Conservation (phyloP, 768 basidiomycete species). For the Boletellus emodensis region DNA sequence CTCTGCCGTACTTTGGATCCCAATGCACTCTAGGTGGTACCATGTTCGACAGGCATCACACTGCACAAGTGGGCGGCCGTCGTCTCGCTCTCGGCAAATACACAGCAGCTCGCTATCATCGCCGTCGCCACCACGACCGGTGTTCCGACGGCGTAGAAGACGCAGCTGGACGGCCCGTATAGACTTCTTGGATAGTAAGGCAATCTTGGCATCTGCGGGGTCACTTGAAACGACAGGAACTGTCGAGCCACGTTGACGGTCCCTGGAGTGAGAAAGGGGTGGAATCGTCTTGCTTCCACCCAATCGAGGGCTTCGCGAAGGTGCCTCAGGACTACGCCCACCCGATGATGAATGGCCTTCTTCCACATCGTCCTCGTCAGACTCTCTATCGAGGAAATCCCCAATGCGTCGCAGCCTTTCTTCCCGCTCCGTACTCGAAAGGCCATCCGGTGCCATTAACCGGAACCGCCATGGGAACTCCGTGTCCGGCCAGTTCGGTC, state of each 20-base stretch:
- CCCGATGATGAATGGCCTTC: conserved; percentile 15
- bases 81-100: conserved; percentile 62
- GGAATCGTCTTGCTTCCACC: conserved; percentile 65
- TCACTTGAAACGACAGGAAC: conserved; percentile 51
- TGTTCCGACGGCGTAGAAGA: conserved; percentile 37
- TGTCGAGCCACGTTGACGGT: conserved; percentile 9
- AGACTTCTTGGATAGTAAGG: conserved; percentile 67
- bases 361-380: conserved; percentile 47
- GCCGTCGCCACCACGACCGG: conserved; percentile 32
- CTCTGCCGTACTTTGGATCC: conserved; percentile 58
- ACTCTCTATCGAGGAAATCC: conserved; percentile 68
- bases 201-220: conserved; percentile 72
- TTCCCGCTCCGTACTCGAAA: conserved; percentile 51
- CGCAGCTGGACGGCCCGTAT: conserved; percentile 59
- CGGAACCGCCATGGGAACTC: conserved; percentile 77
- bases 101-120: conserved; percentile 56
- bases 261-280: conserved; percentile 40
- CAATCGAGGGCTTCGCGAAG: conserved; percentile 17
- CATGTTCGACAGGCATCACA: conserved; percentile 77
- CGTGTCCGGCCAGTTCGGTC: conserved; percentile 74
- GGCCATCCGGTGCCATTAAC: conserved; percentile 49
- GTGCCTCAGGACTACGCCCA: conserved; percentile 9
- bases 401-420: conserved; percentile 65
- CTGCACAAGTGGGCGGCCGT: conserved; percentile 75
- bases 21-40: conserved; percentile 81